Evolutionary conservation across 192 early-diverging fungal genomes (phyloP).

Genomic region (Rhizophagus prolifer): DNA sequence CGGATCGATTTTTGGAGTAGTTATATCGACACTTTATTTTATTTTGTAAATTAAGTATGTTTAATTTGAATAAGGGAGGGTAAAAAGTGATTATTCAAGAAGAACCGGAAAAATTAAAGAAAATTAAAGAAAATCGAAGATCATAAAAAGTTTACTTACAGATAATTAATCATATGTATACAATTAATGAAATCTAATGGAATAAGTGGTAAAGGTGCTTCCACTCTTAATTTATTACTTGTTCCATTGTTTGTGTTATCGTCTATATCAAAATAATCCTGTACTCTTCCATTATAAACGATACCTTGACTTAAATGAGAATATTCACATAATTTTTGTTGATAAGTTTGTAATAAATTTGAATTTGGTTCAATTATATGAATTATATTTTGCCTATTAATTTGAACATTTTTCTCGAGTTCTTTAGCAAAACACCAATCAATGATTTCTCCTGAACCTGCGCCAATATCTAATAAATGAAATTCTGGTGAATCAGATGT

Average conservation of each 20-base stretch:
- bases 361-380: conserved; percentile 6
- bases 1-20: neutral
- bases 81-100: no score
- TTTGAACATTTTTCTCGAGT: neutral
- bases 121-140: neutral
- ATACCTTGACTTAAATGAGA: conserved; percentile 1
- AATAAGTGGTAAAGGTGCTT: neutral
- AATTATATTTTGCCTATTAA: neutral
- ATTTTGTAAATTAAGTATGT: neutral
- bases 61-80: no score
- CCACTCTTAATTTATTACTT: no score
- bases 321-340: conserved; percentile 16
- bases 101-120: no score
- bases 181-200: conserved; percentile 7
- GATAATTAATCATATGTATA: neutral
- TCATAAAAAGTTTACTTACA: neutral
- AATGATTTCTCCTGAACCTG: neutral
- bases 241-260: neutral
- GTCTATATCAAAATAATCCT: neutral
- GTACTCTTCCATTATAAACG: neutral
- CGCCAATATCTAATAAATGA: conserved; percentile 13
- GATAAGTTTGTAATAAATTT: conserved; percentile 7
- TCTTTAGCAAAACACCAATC: conserved; percentile 17
- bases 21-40: neutral
- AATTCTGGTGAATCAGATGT: neutral